These are phyloP conservation scores for Phalaenopsis aphrodite DNA, from an alignment of 106 monocot species.

Conservation along the genomic window DNA sequence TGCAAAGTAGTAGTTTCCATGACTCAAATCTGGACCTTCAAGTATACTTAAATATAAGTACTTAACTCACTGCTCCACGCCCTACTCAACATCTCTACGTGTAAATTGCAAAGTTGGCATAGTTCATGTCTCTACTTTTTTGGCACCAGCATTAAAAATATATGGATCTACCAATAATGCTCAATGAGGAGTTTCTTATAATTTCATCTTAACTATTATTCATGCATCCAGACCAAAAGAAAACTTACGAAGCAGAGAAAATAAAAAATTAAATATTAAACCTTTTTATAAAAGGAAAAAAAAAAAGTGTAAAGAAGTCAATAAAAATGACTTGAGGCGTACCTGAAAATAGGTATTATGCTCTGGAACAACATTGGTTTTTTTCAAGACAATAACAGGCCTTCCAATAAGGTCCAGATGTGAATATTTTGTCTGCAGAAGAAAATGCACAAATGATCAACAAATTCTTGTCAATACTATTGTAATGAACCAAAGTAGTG, in stretches of 20 bases:
- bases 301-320: not conserved
- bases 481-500: not conserved
- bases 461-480: not conserved
- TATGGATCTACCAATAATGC: not conserved
- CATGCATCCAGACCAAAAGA: not conserved
- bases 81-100: not conserved
- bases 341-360: conserved; percentile 90
- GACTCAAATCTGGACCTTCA: not conserved
- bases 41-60: not conserved
- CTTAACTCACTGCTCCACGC: not conserved
- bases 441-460: conserved; percentile 2
- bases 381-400: conserved; percentile 78
- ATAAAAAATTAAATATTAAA: not conserved
- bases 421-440: conserved; percentile 70
- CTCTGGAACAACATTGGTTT: conserved; percentile 82
- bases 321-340: not conserved
- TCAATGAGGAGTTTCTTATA: not conserved
- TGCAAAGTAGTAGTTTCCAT: not conserved
- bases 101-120: not conserved
- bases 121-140: too few species aligned
- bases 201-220: not conserved
- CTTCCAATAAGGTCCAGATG: conserved; percentile 84
- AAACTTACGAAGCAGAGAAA: not conserved
- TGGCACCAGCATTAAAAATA: too few species aligned
- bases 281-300: not conserved